These are phyloP conservation scores for Fragaria nilgerrensis DNA, from an alignment of 306 rosid genomes.

Conservation along the genomic window DNA sequence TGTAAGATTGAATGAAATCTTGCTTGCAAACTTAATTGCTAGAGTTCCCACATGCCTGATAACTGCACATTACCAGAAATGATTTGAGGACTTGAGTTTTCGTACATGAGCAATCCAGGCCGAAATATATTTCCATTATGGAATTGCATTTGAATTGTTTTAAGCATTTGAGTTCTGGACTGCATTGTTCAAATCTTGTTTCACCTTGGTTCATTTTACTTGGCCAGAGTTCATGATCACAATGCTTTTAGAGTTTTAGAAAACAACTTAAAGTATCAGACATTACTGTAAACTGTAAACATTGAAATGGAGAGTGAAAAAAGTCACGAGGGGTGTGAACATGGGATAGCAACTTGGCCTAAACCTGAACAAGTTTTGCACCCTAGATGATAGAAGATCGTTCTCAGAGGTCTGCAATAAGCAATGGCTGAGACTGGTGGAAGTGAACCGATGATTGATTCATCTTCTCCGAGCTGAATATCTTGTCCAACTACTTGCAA, in stretches of 20 bases:
- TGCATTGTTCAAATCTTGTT: background rate
- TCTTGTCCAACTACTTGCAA: no score
- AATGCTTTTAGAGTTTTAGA: background rate
- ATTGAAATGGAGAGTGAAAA: background rate
- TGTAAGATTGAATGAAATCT: background rate
- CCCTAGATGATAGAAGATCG: background rate
- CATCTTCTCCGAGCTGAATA: no score
- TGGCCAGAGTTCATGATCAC: background rate
- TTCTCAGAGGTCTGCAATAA: background rate
- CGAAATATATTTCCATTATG: background rate
- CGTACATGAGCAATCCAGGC: no score
- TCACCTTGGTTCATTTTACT: background rate
- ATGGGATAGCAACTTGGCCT: background rate
- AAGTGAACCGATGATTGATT: no score
- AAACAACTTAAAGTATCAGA: background rate
- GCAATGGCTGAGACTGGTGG: background rate
- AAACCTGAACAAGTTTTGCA: background rate
- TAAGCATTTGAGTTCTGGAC: background rate
- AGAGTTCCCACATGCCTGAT: background rate
- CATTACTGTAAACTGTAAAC: background rate
- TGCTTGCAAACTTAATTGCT: background rate
- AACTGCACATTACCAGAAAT: no score
- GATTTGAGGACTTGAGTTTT: no score
- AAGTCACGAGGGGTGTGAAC: background rate
- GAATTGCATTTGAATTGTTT: background rate